These are phyloP conservation scores for Celoporthe dispersa DNA, from an alignment of 2,329 filamentous ascomycete genomes.

Conservation along the genomic window DNA sequence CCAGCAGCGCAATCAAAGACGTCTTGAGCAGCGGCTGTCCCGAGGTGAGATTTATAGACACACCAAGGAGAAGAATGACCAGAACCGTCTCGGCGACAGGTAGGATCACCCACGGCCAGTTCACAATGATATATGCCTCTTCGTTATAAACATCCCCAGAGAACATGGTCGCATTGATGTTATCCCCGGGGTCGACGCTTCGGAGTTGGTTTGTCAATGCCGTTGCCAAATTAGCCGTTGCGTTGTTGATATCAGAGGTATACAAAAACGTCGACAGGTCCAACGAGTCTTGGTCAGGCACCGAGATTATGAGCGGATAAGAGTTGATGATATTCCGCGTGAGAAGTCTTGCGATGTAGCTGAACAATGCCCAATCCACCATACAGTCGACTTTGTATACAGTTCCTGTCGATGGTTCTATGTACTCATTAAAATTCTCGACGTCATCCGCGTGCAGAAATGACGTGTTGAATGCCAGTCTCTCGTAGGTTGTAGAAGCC, in stretches of 20 bases:
- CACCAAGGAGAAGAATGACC: conserved; percentile 34
- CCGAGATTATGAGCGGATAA: conserved; percentile 8
- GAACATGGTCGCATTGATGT: conserved; percentile 24
- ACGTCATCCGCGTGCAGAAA: neutral
- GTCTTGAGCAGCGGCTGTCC: conserved; percentile 9
- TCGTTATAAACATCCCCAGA: conserved; percentile 31
- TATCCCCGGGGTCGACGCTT: conserved; percentile 27
- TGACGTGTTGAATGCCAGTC: neutral
- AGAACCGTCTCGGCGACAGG: conserved; percentile 32
- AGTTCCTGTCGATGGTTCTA: neutral
- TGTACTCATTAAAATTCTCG: neutral
- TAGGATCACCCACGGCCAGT: conserved; percentile 39
- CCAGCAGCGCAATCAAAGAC: conserved; percentile 6
- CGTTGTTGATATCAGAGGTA: conserved; percentile 18
- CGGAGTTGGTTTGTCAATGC: conserved; percentile 32
- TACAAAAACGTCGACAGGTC: conserved; percentile 18
- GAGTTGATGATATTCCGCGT: neutral
- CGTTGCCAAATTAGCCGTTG: conserved; percentile 27
- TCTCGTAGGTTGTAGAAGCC: neutral
- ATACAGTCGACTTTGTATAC: neutral
- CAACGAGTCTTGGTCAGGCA: conserved; percentile 11
- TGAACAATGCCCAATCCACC: neutral
- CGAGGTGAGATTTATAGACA: neutral
- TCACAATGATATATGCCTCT: conserved; percentile 38
- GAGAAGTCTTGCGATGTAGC: neutral